Conservation (phyloP, 495 filamentous ascomycete species). For the Aspergillus nanangensis region DNA sequence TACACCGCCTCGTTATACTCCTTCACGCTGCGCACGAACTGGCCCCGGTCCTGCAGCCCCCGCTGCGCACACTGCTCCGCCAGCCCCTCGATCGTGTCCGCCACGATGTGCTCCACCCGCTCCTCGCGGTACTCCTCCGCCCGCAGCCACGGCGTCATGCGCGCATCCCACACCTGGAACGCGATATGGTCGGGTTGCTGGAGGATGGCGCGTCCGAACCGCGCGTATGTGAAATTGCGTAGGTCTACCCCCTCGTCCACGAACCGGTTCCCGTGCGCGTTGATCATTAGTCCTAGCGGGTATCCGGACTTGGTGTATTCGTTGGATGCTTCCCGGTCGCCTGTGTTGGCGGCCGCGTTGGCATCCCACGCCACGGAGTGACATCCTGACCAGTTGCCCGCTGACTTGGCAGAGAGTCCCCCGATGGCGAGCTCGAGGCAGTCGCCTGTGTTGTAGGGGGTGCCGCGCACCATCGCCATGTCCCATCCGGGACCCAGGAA, state of each 20-base stretch:
- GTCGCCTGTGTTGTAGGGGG: slow-evolving; percentile 57
- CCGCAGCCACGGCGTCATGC: slow-evolving; percentile 42
- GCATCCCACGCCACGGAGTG: slow-evolving; percentile 62
- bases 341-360: slow-evolving; percentile 43
- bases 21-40: slow-evolving; percentile 43
- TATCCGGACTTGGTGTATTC: slow-evolving; percentile 65
- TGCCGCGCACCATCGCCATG: slow-evolving; percentile 53
- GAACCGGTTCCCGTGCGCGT: slow-evolving; percentile 51
- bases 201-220: slow-evolving; percentile 52
- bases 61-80: slow-evolving; percentile 37
- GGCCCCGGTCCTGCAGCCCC: slow-evolving; percentile 35
- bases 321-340: slow-evolving; percentile 52
- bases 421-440: slow-evolving; percentile 44
- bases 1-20: slow-evolving; percentile 51
- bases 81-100: slow-evolving; percentile 45
- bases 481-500: slow-evolving; percentile 62
- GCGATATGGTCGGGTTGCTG: slow-evolving; percentile 50
- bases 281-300: slow-evolving; percentile 60
- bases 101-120: slow-evolving; percentile 46
- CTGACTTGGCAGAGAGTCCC: slow-evolving; percentile 41
- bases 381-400: slow-evolving; percentile 58
- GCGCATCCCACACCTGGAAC: slow-evolving; percentile 59
- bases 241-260: slow-evolving; percentile 61
- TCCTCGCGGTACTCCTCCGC: slow-evolving; percentile 55
- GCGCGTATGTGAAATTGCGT: slow-evolving; percentile 62